Evolutionary conservation across 345 rosid genomes (phyloP).

Genomic region (Ailanthus altissimus): DNA sequence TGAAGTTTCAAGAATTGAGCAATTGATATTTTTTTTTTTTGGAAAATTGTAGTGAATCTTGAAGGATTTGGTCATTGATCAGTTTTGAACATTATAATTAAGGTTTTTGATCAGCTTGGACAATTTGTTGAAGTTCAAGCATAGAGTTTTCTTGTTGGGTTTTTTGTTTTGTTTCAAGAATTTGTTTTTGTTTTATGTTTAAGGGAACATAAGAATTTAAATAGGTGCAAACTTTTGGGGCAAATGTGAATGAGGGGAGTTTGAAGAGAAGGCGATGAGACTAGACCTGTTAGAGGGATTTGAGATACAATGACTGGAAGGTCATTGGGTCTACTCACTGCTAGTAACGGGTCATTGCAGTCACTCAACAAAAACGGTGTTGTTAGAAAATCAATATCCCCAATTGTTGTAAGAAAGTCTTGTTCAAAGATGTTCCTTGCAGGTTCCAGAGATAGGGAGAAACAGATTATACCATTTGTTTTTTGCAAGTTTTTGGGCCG

Average conservation of each 20-base stretch:
- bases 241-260: slow-evolving; percentile 26
- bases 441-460: slow-evolving; percentile 77
- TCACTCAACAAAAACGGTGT: slow-evolving; percentile 17
- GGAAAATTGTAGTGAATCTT: neutral
- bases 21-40: neutral
- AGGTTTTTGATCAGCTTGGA: neutral
- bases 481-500: slow-evolving; percentile 61
- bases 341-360: slow-evolving; percentile 65
- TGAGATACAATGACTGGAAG: slow-evolving; percentile 74
- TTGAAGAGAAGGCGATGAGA: slow-evolving; percentile 39
- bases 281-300: slow-evolving; percentile 36
- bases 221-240: neutral
- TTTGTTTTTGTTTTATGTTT: neutral
- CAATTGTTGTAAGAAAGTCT: slow-evolving; percentile 38
- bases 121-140: neutral
- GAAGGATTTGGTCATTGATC: neutral
- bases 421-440: slow-evolving; percentile 49
- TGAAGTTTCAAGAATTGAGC: slow-evolving; percentile 12
- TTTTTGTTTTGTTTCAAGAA: neutral
- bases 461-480: slow-evolving; percentile 52
- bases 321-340: slow-evolving; percentile 63
- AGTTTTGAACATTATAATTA: neutral
- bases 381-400: slow-evolving; percentile 24
- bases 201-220: slow-evolving; percentile 10
- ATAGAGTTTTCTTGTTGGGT: neutral